Base-by-base conservation (phyloP, 192 early-diverging fungal genomes). In the Backusella australiensis region DNA sequence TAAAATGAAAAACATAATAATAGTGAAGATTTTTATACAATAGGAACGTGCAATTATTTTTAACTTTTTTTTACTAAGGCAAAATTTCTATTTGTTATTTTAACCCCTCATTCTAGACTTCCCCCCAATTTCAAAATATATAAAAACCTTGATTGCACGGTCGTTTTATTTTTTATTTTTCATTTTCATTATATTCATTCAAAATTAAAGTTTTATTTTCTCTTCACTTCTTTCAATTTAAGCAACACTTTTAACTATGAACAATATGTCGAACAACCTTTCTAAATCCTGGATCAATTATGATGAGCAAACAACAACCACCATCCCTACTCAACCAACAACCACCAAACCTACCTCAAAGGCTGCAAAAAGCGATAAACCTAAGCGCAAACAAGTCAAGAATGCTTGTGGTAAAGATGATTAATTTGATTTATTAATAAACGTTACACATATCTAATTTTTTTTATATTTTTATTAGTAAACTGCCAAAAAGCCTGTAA, bases 401-500 rank as follows among this genome's bases (percentile, higher is more conserved):
- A 96, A 95, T 82, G 95, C 95, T 21, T 96, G 95, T 87, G 91
- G 91, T 92, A 88, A 83, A 84, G 59, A 34, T 63, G 56, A 63
- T 63, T 63, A 63, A 63, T 63, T 63, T 63, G 21, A 63, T 63
- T 63, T 63, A 63, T 29, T 63, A 63, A 63, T 63, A 23, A 63
- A 29, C 56, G 56, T 63, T 63, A 63, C 56, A 63, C 56, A 63
- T 59, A 11, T 2, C 56, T 63, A 29, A 63, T 1, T 5, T 63
- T 3, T 71, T 65, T 53, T 71, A n/a, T 32, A 7, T 56, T 38
- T 32, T 12, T 2, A 38, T 73, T 79, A 88, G 87, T 94, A 35
- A 93, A 96, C 72, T 97, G 96, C 75, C 93, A 94, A 84, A 90
- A 91, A 35, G 91, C 94, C 0, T 95, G 95, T 81, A 98, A 98